These are phyloP conservation scores for Botrytis byssoidea DNA, from an alignment of 2,329 filamentous ascomycete genomes.

Conservation along the genomic window DNA sequence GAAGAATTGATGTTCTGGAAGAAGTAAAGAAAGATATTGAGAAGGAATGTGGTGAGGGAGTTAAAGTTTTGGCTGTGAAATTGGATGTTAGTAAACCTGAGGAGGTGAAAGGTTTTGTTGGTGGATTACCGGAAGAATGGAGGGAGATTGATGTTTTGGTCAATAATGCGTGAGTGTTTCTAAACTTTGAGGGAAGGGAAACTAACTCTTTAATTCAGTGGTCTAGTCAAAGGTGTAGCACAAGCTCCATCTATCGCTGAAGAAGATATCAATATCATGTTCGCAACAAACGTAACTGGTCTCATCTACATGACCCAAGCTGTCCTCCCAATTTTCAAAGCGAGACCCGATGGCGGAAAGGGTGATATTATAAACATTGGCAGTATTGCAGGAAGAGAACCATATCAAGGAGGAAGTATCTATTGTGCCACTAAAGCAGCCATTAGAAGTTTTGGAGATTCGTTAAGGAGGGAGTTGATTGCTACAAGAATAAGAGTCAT, in stretches of 20 bases:
- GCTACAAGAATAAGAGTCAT: slow-evolving; percentile 79
- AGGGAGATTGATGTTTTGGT: slow-evolving; percentile 83
- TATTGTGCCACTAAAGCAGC: slow-evolving; percentile 95
- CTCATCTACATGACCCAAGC: slow-evolving; percentile 97
- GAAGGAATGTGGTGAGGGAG: slow-evolving; percentile 72
- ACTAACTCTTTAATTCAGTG: slow-evolving; percentile 49
- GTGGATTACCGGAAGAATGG: slow-evolving; percentile 74
- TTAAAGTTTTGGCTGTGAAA: slow-evolving; percentile 78
- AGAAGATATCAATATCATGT: slow-evolving; percentile 84
- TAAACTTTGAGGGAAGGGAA: not conserved
- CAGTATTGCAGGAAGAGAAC: slow-evolving; percentile 84
- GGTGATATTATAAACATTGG: slow-evolving; percentile 97
- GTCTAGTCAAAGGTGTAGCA: slow-evolving; percentile 84
- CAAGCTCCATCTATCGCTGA: slow-evolving; percentile 79
- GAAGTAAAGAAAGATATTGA: slow-evolving; percentile 74
- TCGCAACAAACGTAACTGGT: slow-evolving; percentile 89
- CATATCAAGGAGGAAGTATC: slow-evolving; percentile 81
- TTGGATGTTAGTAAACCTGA: slow-evolving; percentile 82
- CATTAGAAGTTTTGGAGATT: slow-evolving; percentile 79
- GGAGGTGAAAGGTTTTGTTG: slow-evolving; percentile 72
- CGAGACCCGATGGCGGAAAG: slow-evolving; percentile 63
- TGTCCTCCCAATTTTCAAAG: slow-evolving; percentile 77
- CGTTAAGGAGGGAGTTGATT: slow-evolving; percentile 79
- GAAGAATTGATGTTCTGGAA: slow-evolving; percentile 74
- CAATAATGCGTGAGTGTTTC: slow-evolving; percentile 80